Base-by-base conservation (phyloP, 495 filamentous ascomycete genomes). In the Tuber indicum region DNA sequence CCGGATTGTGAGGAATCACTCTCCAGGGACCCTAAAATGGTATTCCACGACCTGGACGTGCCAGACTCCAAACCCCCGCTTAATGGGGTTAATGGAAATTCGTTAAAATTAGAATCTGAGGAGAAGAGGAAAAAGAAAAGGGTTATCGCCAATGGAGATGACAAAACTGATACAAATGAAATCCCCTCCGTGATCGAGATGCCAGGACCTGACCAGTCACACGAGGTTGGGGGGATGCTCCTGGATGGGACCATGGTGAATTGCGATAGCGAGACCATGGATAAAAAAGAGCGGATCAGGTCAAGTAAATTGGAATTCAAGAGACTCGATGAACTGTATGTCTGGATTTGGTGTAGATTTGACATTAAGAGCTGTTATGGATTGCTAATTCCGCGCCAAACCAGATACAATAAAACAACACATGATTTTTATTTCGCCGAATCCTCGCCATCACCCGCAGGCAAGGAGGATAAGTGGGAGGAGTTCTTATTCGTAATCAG, bases 401-500 rank as follows among this genome's bases (percentile, higher is more conserved):
- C 52, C 58, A 81, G 79, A 71, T 83, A 83, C 62, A 83, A 83
- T 42, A 83, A 83, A 45, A 46, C 47, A 23, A 83, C 77, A 17
- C 81, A 83, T 45, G 81, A 83, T 73, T 83, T 82, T 73, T 83
- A 83, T 71, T 78, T 83, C 70, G 75, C 81, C 14, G 82, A 83
- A 75, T 81, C 78, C 12, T 69, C 78, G 26, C 62, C 74, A 66
- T 76, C 75, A 23, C 70, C 72, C 39, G 72, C 80, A 32, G 72
- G 72, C 39, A 83, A 79, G 41, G 82, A 83, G 3, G 82, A 83
- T 45, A 79, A 77, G 69, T 83, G 82, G 82, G 82, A 83, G 47
- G 82, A 83, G 41, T 83, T 75, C 70, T 79, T 76, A 41, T 83
- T 83, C 41, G 73, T 83, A 9, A 77, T 83, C 5, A 49, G 81